These are phyloP conservation scores for Candida oleophila DNA, from an alignment of 805 yeast genomes.

Conservation along the genomic window DNA sequence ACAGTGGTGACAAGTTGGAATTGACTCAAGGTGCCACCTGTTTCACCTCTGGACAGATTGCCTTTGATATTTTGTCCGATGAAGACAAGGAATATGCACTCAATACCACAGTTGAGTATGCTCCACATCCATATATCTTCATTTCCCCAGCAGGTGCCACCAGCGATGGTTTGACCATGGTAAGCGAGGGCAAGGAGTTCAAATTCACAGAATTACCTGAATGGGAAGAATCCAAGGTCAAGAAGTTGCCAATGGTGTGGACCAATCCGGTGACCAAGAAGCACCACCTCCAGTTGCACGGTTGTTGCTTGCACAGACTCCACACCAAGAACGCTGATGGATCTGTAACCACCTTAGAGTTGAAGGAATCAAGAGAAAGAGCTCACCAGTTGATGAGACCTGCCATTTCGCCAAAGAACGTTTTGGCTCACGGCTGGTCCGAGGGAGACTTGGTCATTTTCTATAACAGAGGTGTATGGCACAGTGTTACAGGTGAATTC, in stretches of 20 bases:
- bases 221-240: constrained; percentile 80
- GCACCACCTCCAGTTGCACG: constrained; percentile 84
- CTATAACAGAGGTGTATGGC: constrained; percentile 89
- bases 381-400: constrained; percentile 81
- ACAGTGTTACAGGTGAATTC: constrained; percentile 88
- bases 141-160: constrained; percentile 81
- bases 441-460: constrained; percentile 85
- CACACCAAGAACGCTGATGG: constrained; percentile 55
- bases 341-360: constrained; percentile 44
- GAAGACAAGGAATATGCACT: constrained; percentile 76
- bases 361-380: constrained; percentile 71
- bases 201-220: constrained; percentile 68
- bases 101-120: constrained; percentile 78
- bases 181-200: constrained; percentile 71
- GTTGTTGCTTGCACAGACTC: constrained; percentile 76
- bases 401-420: constrained; percentile 68
- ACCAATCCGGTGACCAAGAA: constrained; percentile 83
- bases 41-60: constrained; percentile 80
- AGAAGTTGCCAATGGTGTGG: constrained; percentile 85
- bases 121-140: constrained; percentile 90
- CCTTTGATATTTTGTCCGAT: constrained; percentile 62
- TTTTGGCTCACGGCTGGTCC: constrained; percentile 81
- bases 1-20: constrained; percentile 57
- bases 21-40: constrained; percentile 87
- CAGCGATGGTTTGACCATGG: constrained; percentile 84